phyloP scores from a whole-genome alignment of 1,284 basidiomycete species.

The Leccinum cinnamomeum region DNA sequence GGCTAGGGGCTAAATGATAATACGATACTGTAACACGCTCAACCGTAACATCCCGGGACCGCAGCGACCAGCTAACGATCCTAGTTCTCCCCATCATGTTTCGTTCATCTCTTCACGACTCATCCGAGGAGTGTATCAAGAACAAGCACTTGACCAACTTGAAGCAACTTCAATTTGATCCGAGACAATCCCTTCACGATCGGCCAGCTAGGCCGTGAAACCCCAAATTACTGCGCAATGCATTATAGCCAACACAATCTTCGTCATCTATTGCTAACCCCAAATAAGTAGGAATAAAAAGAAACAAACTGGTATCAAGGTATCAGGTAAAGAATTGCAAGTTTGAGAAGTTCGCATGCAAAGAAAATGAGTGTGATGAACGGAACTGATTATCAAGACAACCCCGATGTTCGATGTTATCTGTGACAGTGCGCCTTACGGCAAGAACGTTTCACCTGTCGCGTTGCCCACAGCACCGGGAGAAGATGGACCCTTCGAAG shows the following conservation, averaged over 20 bases:
- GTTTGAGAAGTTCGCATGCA: not conserved
- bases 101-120: not conserved
- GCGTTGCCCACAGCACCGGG: slow-evolving; percentile 5
- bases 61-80: not conserved
- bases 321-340: not conserved
- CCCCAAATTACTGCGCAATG: not conserved
- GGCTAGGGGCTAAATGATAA: not conserved
- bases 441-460: slow-evolving; percentile 2
- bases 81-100: not conserved
- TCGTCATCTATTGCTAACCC: not conserved
- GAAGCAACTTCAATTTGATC: not conserved
- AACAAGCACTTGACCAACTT: too few relatives aligned
- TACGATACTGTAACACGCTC: not conserved
- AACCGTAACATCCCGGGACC: not conserved
- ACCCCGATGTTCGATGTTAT: not conserved
- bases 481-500: not conserved
- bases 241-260: not conserved
- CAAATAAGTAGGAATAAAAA: not conserved
- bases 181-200: not conserved
- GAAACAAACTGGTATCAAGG: slow-evolving; percentile 9
- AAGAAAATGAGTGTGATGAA: not conserved
- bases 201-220: not conserved
- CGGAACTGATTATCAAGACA: not conserved
- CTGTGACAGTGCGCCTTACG: not conserved
- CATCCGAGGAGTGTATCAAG: not conserved